Percentiles rank a stretch among this genome's conserved stretches.
Conservation (phyloP, 257 asterid species). For the Salvia rosmarinus region DNA sequence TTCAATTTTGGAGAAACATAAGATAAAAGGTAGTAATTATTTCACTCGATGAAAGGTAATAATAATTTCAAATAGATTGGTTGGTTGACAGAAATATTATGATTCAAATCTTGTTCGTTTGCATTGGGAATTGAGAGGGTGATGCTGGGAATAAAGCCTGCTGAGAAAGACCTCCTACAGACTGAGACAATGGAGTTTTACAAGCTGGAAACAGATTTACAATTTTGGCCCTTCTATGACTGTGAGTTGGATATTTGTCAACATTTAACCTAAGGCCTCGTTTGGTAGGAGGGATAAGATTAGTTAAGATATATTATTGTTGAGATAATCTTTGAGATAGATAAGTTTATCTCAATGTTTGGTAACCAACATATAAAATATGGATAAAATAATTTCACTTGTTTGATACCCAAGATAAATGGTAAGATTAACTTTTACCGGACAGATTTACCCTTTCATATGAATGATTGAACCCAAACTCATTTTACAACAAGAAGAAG, state of each 20-base stretch:
- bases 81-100: not conserved
- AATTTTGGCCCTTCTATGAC: slow-evolving; percentile 34
- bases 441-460: too few species aligned
- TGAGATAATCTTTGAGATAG: too few species aligned
- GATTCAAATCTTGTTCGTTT: not conserved
- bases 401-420: too few species aligned
- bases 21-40: not conserved
- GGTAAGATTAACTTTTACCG: too few species aligned
- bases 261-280: slow-evolving; percentile 41
- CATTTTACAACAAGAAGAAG: too few species aligned
- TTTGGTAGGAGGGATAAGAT: too few species aligned
- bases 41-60: not conserved
- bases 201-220: slow-evolving; percentile 39
- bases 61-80: not conserved
- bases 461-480: too few species aligned
- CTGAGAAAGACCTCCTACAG: not conserved
- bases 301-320: too few species aligned
- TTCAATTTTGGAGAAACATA: not conserved
- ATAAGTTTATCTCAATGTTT: too few species aligned
- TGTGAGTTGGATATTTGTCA: slow-evolving; percentile 36
- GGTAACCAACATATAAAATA: too few species aligned
- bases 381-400: too few species aligned
- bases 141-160: not conserved
- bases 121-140: slow-evolving; percentile 8
- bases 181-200: slow-evolving; percentile 20